phyloP scores from a whole-genome alignment of 352 stramenopile genomes.

The Globisporangium viniferum region DNA sequence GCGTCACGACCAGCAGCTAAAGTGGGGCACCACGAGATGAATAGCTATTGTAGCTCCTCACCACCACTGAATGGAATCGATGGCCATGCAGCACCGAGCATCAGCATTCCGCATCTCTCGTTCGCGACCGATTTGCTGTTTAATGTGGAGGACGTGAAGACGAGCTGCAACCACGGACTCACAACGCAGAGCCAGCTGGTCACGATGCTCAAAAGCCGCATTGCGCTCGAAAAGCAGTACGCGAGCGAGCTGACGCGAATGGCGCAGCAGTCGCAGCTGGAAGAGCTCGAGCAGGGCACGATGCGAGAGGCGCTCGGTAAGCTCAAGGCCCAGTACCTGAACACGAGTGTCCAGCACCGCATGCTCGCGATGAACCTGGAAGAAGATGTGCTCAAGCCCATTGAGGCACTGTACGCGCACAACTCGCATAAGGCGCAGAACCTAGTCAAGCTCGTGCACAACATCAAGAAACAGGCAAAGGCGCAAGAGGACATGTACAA shows the following conservation, averaged over 20 bases:
- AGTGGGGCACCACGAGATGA: not conserved
- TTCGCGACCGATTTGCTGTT: slow-evolving; percentile 82
- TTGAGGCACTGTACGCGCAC: slow-evolving; percentile 53
- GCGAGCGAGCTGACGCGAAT: slow-evolving; percentile 64
- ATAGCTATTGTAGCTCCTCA: not conserved
- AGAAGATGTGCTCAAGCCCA: slow-evolving; percentile 72
- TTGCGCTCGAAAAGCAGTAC: slow-evolving; percentile 72
- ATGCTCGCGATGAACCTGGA: slow-evolving; percentile 67
- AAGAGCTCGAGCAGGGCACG: slow-evolving; percentile 52
- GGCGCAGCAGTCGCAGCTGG: slow-evolving; percentile 50
- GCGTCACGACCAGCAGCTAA: not conserved
- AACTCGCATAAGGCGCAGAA: slow-evolving; percentile 57
- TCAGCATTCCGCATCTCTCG: slow-evolving; percentile 31
- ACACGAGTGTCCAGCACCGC: slow-evolving; percentile 80
- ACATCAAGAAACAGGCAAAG: slow-evolving; percentile 80
- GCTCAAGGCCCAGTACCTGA: slow-evolving; percentile 72
- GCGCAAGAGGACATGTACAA: slow-evolving; percentile 68
- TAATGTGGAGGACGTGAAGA: slow-evolving; percentile 64
- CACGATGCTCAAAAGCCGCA: slow-evolving; percentile 63
- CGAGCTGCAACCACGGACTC: slow-evolving; percentile 41
- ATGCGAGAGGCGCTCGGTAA: slow-evolving; percentile 55
- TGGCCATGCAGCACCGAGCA: not conserved
- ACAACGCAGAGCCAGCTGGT: slow-evolving; percentile 55
- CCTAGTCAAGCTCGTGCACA: slow-evolving; percentile 48
- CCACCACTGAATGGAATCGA: not conserved